Evolutionary conservation across 2,329 filamentous ascomycete species (phyloP).

Genomic region (Colletotrichum australisinense): DNA sequence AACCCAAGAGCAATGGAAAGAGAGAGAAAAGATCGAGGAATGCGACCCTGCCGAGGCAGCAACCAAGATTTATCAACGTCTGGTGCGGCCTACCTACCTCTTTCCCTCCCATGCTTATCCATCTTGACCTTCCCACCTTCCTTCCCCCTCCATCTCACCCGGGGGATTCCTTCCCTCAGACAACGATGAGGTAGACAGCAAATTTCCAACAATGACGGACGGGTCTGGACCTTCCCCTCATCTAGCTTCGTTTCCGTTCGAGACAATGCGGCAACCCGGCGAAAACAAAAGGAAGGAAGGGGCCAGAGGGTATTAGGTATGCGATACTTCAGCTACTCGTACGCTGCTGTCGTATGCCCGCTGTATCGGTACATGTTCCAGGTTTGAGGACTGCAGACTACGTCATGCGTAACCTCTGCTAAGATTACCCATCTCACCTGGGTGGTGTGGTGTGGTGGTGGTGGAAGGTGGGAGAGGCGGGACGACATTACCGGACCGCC

Average conservation of each 20-base stretch:
- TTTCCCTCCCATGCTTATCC: background rate
- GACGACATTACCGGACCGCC: background rate
- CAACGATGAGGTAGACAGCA: background rate
- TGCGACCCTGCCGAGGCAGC: constrained; percentile 10
- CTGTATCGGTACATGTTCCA: constrained; percentile 11
- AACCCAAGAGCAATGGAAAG: background rate
- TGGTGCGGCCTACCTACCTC: background rate
- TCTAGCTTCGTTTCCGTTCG: constrained; percentile 11
- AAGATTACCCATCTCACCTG: constrained; percentile 4
- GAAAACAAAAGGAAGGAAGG: background rate
- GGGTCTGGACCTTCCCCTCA: background rate
- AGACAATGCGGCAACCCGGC: constrained; percentile 14
- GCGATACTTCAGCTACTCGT: background rate
- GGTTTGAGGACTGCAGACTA: constrained; percentile 26
- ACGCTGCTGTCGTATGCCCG: background rate
- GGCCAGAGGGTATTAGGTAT: background rate
- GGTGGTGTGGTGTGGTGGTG: background rate
- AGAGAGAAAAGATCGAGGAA: constrained; percentile 10
- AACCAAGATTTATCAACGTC: constrained; percentile 24
- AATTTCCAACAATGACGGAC: background rate
- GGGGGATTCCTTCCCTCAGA: constrained; percentile 27
- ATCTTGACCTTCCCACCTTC: constrained; percentile 21
- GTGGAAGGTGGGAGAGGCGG: background rate
- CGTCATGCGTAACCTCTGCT: constrained; percentile 25
- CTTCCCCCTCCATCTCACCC: constrained; percentile 38